Percentiles rank a stretch among this genome's conserved stretches.
Evolutionary conservation across 768 basidiomycete genomes (phyloP).

Genomic region (Mycena pura): DNA sequence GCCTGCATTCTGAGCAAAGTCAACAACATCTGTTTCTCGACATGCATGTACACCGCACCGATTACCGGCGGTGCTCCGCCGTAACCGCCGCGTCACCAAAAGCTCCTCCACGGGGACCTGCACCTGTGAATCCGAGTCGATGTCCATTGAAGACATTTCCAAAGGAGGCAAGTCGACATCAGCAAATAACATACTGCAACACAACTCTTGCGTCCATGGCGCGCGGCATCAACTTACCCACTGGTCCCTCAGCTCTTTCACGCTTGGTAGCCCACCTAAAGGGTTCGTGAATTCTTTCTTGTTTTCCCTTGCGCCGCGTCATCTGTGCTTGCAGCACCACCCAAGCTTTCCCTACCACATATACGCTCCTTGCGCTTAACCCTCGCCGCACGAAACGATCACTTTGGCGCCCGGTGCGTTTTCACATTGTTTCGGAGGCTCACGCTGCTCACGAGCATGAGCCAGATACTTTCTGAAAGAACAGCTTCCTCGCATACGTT

Average conservation of each 20-base stretch:
- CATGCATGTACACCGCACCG: slow-evolving; percentile 47
- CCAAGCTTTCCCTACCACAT: slow-evolving; percentile 16
- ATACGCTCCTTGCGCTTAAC: slow-evolving; percentile 43
- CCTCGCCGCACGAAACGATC: slow-evolving; percentile 67
- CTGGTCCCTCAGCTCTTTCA: slow-evolving; percentile 16
- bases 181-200: background rate
- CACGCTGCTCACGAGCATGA: background rate
- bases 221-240: slow-evolving; percentile 4
- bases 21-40: slow-evolving; percentile 7
- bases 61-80: slow-evolving; percentile 81
- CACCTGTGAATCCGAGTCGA: slow-evolving; percentile 6
- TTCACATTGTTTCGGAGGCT: background rate
- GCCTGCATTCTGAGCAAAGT: slow-evolving; percentile 67
- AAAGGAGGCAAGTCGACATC: too few relatives aligned
- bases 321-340: slow-evolving; percentile 4
- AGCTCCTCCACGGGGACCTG: slow-evolving; percentile 43
- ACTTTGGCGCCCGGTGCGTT: slow-evolving; percentile 76
- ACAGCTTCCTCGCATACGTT: slow-evolving; percentile 79
- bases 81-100: slow-evolving; percentile 64
- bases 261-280: slow-evolving; percentile 19
- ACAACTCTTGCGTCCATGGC: slow-evolving; percentile 10
- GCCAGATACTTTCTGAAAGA: slow-evolving; percentile 80
- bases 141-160: too few relatives aligned
- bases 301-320: background rate
- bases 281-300: background rate